A percentile compares a stretch with the other conserved stretches of the same genome.
Conservation (phyloP, 1,284 basidiomycete genomes). For the Mycosarcoma mackinlayi region DNA sequence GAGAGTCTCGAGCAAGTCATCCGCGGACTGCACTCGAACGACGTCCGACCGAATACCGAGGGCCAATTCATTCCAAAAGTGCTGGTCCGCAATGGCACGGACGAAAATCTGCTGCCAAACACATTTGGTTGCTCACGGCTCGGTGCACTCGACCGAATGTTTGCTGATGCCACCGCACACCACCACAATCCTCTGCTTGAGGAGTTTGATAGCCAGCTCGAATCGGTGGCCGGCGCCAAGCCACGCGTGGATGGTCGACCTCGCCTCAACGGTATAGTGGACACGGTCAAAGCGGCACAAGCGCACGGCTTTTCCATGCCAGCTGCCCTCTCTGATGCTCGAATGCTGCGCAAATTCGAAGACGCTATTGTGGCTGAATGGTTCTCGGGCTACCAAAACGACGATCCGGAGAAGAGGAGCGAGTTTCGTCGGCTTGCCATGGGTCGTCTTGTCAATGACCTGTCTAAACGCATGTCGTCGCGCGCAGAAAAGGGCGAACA, state of each 20-base stretch:
- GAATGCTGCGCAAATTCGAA: constrained; percentile 72
- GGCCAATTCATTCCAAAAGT: constrained; percentile 48
- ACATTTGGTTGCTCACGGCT: constrained; percentile 77
- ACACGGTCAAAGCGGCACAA: constrained; percentile 74
- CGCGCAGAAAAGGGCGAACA: constrained; percentile 42
- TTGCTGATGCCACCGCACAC: constrained; percentile 69
- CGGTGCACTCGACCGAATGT: constrained; percentile 42
- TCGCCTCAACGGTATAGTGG: constrained; percentile 80
- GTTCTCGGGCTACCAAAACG: constrained; percentile 74
- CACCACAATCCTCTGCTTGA: constrained; percentile 77
- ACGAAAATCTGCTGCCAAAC: constrained; percentile 81
- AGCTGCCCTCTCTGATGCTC: constrained; percentile 30
- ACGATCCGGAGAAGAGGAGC: constrained; percentile 67
- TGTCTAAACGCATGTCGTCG: constrained; percentile 74
- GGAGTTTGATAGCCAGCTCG: constrained; percentile 75
- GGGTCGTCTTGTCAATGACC: constrained; percentile 78
- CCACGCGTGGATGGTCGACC: constrained; percentile 81
- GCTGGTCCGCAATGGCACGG: constrained; percentile 69
- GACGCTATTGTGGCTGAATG: constrained; percentile 80
- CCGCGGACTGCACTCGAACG: constrained; percentile 71
- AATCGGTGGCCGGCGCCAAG: constrained; percentile 78
- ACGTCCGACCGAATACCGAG: constrained; percentile 16
- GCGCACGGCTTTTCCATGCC: constrained; percentile 75
- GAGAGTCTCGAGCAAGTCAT: constrained; percentile 81
- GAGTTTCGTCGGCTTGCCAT: constrained; percentile 81